Evolutionary conservation across 345 rosid species (phyloP), one percentile per base, ranked within the genome.

Genomic region (Acer saccharum): DNA sequence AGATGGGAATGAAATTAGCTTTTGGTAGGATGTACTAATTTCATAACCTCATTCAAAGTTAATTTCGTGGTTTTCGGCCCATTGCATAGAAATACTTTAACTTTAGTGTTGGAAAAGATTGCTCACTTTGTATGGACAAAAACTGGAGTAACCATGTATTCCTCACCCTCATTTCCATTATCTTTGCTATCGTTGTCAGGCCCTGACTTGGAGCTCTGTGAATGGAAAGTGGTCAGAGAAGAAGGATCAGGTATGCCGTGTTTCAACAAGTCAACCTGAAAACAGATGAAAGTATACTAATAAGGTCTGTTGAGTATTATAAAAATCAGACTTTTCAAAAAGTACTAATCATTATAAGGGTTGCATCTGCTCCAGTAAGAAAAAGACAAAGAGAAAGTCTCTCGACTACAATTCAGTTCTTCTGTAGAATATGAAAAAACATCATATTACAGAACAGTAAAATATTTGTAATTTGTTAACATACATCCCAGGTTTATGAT

Each of bases 171-270:
- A 60, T 71, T 74, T 75, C 76, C 46, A 80, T 85, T 87, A 63
- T 90, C 93, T 74, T 81, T 84, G 65, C 39, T 81, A 73, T 86
- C 97, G 70, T 81, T 88, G 70, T 91, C 91, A 79, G 84, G 68
- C 71, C 82, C 93, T 65, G 43, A 20, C 69, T 66, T 86, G 66
- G 90, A 80, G 81, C 84, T 83, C 67, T 82, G 89, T 12, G 82
- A 68, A 72, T 90, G 90, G 41, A 84, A 68, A 52, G 84, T 66
- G 39, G 83, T 71, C 35, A 87, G 74, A 25, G 83, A 87, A 85
- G 94, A 93, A 39, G 94, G 98, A 86, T 93, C 98, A 50, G 96
- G 91, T 77, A 93, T 90, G 71, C 91, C 89, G 82, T 91, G 94
- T 76, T 93, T 93, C 86, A 93, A 77, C 85, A 91, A 82, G 87